Evolutionary conservation across 202 grass and related monocot species (phyloP).

Genomic region (Zizania palustris): DNA sequence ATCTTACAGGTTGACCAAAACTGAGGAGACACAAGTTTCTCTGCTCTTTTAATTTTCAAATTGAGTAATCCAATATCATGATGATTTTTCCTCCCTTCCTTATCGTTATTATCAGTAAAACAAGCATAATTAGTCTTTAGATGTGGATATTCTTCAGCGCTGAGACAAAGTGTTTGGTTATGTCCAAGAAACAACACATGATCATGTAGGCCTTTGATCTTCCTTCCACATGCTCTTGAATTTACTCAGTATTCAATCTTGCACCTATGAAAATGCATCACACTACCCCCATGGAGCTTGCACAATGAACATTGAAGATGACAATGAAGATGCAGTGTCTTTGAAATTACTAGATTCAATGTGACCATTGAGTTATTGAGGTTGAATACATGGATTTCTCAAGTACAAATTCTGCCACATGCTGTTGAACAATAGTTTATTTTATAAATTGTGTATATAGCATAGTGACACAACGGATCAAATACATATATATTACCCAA

Average conservation of each 20-base stretch:
- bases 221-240: not conserved
- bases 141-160: not conserved
- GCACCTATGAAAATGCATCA: not conserved
- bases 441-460: no score
- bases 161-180: not conserved
- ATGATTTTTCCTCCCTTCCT: not conserved
- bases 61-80: not conserved
- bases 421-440: no score
- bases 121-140: not conserved
- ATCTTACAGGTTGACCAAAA: not conserved
- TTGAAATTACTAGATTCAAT: not conserved
- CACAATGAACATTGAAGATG: not conserved
- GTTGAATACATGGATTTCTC: conserved; percentile 1
- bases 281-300: not conserved
- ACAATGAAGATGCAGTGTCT: no score
- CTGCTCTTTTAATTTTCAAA: not conserved
- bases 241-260: not conserved
- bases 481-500: no score
- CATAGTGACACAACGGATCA: no score
- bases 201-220: not conserved
- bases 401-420: no score
- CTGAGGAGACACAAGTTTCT: not conserved
- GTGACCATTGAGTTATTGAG: not conserved
- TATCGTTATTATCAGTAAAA: not conserved
- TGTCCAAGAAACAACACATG: not conserved